Base-by-base conservation (phyloP, 371 early-diverging fungal genomes). In the Mucor saturninus region DNA sequence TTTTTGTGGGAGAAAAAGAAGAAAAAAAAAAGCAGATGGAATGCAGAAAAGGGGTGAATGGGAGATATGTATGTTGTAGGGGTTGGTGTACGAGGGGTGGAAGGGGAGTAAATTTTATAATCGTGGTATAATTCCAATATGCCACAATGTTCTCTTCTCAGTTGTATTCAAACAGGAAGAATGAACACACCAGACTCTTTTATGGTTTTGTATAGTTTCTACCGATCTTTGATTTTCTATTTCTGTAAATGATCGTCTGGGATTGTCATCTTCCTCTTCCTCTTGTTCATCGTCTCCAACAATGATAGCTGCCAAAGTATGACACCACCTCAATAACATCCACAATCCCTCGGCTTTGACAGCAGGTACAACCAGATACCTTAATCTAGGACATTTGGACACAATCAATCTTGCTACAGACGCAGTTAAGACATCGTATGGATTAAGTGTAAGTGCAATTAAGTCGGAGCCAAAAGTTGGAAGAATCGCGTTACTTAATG, bases 321-420 rank as follows among this genome's bases (percentile, higher is more conserved):
- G 62, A 54, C 81, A 77, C 74, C 72, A 72, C 15, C 76, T 58
- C 5, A 80, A 59, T 21, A 80, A 29, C 74, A 80, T 72, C 78
- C 81, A 80, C 35, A 80, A 56, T 8, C 81, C 81, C 29, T 77
- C 78, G 9, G 77, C 81, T 31, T 76, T 77, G 48, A 80, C 77
- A 5, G 64, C 54, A 13, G 77, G 77, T 7, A 70, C 77, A 0
- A 68, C 72, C 2, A 80, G 45, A 49, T 73, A 76, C 1, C 80
- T 61, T n/a, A 80, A 26, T 10, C 67, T 64, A n/a, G 80, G 77
- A 60, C 80, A 80, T 62, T 71, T 69, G 4, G 71, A 45, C 13
- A 70, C 68, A 61, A 80, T 80, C 49, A 73, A 46, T 6, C 64
- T 46, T 14, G 80, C 77, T 0, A 77, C 74, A 0, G 71, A 54